Conservation (phyloP, 2,329 filamentous ascomycete genomes). For the Monilinia aucupariae region DNA sequence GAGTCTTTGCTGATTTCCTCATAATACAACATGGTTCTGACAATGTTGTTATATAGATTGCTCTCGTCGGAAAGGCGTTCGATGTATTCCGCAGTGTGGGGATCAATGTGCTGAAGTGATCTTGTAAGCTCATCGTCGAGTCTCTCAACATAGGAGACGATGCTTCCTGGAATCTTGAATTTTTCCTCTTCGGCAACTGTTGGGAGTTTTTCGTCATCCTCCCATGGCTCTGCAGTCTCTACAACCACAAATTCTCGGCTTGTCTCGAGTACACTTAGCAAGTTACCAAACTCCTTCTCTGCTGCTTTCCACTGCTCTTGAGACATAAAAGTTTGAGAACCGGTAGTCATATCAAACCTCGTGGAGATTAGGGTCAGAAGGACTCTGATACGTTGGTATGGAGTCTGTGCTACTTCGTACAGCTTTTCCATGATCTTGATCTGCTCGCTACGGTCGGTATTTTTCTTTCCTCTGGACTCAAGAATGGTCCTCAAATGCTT, state of each 20-base stretch:
- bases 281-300: conserved; percentile 73
- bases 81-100: conserved; percentile 97
- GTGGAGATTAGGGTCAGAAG: conserved; percentile 88
- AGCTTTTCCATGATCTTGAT: conserved; percentile 98
- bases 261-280: conserved; percentile 73
- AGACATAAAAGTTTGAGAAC: conserved; percentile 76
- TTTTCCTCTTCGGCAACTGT: conserved; percentile 65
- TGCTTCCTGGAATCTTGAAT: conserved; percentile 87
- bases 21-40: conserved; percentile 82
- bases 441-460: conserved; percentile 90
- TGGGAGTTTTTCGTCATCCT: conserved; percentile 94
- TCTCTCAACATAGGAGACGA: conserved; percentile 90
- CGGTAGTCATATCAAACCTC: conserved; percentile 84
- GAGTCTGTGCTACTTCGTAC: conserved; percentile 77
- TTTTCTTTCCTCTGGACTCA: conserved; percentile 97
- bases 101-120: conserved; percentile 95
- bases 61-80: conserved; percentile 90
- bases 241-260: conserved; percentile 79
- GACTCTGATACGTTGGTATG: conserved; percentile 91
- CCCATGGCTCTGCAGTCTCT: conserved; percentile 95
- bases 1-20: conserved; percentile 70
- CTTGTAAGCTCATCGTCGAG: conserved; percentile 95
- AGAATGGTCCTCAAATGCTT: conserved; percentile 92
- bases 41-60: conserved; percentile 83
- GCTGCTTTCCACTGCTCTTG: conserved; percentile 96